Conservation (phyloP, 1,284 basidiomycete species). For the Leccinum ponderosum region DNA sequence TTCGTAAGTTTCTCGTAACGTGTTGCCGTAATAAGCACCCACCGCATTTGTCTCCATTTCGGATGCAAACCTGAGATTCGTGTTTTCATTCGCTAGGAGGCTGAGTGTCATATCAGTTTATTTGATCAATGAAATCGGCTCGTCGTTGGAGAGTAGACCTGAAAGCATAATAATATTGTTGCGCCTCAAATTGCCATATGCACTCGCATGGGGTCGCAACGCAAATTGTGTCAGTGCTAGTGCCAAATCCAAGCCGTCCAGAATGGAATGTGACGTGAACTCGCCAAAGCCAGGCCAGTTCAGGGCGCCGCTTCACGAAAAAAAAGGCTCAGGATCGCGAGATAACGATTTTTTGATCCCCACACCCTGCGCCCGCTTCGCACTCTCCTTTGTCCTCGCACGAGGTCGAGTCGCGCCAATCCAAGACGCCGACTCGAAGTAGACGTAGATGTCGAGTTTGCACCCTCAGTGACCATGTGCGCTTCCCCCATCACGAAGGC, state of each 20-base stretch:
- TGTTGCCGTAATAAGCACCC: constrained; percentile 30
- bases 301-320: constrained; percentile 12
- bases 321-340: constrained; percentile 29
- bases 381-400: constrained; percentile 14
- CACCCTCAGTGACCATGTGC: not conserved
- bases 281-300: constrained; percentile 15
- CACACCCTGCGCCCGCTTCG: constrained; percentile 3
- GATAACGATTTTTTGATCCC: constrained; percentile 27
- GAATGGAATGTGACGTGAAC: constrained; percentile 29
- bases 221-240: constrained; percentile 9
- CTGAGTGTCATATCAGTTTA: constrained; percentile 16
- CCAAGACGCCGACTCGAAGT: constrained; percentile 24
- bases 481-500: constrained; percentile 26
- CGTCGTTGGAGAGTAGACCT: constrained; percentile 9
- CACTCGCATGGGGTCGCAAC: constrained; percentile 6
- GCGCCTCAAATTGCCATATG: constrained; percentile 8
- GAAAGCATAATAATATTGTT: not conserved
- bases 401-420: constrained; percentile 22
- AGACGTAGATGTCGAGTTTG: not conserved
- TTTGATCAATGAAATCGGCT: constrained; percentile 30
- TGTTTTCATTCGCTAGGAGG: constrained; percentile 18
- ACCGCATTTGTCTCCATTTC: constrained; percentile 28
- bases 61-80: constrained; percentile 23
- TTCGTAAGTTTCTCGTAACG: constrained; percentile 30
- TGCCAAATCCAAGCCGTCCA: constrained; percentile 5